Base-by-base conservation (phyloP, 371 early-diverging fungal species). In the Syncephalis fuscata region DNA sequence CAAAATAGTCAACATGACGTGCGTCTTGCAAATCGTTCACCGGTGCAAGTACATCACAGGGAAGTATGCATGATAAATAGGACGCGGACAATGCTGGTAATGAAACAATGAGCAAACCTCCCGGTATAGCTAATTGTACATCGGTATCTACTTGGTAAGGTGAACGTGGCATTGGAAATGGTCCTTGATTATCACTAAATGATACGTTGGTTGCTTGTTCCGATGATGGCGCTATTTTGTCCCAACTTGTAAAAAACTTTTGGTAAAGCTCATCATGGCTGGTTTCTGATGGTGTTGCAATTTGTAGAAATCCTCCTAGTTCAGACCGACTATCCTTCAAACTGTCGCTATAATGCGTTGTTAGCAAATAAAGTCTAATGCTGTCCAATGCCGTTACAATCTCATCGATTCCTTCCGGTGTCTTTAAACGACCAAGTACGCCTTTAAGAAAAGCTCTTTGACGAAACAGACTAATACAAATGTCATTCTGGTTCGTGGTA, bases 381-480 rank as follows among this genome's bases (percentile, higher is more conserved):
- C 45, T 43, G 36, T 60, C 58, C 4, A 64, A 44, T 17, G 44
- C 45, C 5, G 46, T 37, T 7, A 61, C 40, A 14, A 64, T 56
- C 40, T 59, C 55, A 32, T 11, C 32, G 4, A 7, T 4, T 1
- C 52, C 48, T 51, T 58, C 54, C 14, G 43, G 9, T 39, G 50
- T 60, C n/a, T 59, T 59, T 32, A 60, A 41, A 23, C 55, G 54
- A 21, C 53, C 48, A 17, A 73, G 24, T 11, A 79, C 21, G 16
- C 52, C 46, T 49, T 61, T 66, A 48, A 81, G 52, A 56, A 82
- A 76, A 7, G 51, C 49, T 43, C 77, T 75, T 48, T 83, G 84
- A 14, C 56, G 62, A 58, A 82, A 76, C 10, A 72, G 49, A 19
- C 61, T 63, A 38, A 69, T 59, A 7, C 64, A 55, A 54, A 57